These are phyloP conservation scores for Astragalus glycyphyllos DNA, from an alignment of 306 rosid species.

Conservation along the genomic window DNA sequence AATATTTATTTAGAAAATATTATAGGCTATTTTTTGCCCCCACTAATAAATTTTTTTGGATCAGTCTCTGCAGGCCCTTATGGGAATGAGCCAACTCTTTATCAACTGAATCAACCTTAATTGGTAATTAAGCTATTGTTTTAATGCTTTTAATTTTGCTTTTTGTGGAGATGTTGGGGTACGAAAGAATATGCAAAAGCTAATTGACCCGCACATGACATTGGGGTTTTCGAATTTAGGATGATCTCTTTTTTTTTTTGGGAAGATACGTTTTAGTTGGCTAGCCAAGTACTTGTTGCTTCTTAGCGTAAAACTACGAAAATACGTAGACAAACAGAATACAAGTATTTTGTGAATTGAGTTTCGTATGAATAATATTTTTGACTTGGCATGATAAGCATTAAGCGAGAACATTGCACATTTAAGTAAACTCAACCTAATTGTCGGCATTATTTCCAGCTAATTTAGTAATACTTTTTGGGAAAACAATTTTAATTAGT, in stretches of 20 bases:
- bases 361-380: conserved; percentile 34
- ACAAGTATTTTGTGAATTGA: conserved; percentile 25
- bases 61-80: no score
- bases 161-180: conserved; percentile 11
- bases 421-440: conserved; percentile 35
- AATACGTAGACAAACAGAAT: conserved; percentile 27
- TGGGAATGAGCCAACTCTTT: no score
- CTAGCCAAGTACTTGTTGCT: conserved; percentile 41
- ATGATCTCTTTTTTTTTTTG: conserved; percentile 25
- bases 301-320: conserved; percentile 40
- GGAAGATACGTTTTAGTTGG: conserved; percentile 33
- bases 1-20: no score
- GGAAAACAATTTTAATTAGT: not conserved
- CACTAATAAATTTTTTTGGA: no score
- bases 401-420: not conserved
- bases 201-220: conserved; percentile 28
- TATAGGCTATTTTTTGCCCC: no score
- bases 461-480: conserved; percentile 28
- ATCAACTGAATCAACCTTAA: no score
- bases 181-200: conserved; percentile 11
- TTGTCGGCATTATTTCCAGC: conserved; percentile 45
- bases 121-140: not conserved
- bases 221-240: conserved; percentile 31
- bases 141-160: conserved; percentile 8
- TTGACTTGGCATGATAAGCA: conserved; percentile 29